These are phyloP conservation scores for Fusarium zealandicum DNA, from an alignment of 2,329 filamentous ascomycete species.

Conservation along the genomic window DNA sequence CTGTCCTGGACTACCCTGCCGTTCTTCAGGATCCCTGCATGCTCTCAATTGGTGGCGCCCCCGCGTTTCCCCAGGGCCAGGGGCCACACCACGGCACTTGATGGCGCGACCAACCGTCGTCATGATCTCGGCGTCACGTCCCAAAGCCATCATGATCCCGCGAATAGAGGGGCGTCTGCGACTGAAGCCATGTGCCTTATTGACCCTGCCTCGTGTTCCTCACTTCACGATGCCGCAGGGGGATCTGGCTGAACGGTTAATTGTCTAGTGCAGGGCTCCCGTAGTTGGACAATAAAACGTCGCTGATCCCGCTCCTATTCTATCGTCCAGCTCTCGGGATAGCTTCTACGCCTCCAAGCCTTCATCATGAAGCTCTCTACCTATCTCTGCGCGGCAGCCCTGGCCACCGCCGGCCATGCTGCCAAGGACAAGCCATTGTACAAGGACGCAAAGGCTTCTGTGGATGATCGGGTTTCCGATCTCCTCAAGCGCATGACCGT, in stretches of 20 bases:
- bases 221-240: conserved; percentile 12
- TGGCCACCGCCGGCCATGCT: conserved; percentile 39
- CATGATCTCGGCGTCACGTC: conserved; percentile 31
- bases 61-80: conserved; percentile 35
- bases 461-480: conserved; percentile 71
- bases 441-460: conserved; percentile 67
- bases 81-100: conserved; percentile 20
- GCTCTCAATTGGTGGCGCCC: conserved; percentile 27
- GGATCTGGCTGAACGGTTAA: conserved; percentile 31
- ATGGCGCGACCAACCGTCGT: conserved; percentile 14
- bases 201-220: conserved; percentile 4
- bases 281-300: conserved; percentile 18
- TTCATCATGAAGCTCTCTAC: conserved; percentile 43
- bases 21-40: conserved; percentile 10
- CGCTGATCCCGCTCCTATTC: conserved; percentile 10
- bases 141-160: conserved; percentile 14
- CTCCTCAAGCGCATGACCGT: conserved; percentile 76
- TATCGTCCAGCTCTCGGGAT: conserved; percentile 3
- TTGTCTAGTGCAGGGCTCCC: conserved; percentile 14
- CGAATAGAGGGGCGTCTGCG: conserved; percentile 7
- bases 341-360: conserved; percentile 11
- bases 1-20: conserved; percentile 23
- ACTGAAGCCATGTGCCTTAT: conserved; percentile 6
- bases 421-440: conserved; percentile 55
- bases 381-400: conserved; percentile 32